Conservation (phyloP, 1,284 basidiomycete genomes). For the Cryptococcus deneoformans region DNA sequence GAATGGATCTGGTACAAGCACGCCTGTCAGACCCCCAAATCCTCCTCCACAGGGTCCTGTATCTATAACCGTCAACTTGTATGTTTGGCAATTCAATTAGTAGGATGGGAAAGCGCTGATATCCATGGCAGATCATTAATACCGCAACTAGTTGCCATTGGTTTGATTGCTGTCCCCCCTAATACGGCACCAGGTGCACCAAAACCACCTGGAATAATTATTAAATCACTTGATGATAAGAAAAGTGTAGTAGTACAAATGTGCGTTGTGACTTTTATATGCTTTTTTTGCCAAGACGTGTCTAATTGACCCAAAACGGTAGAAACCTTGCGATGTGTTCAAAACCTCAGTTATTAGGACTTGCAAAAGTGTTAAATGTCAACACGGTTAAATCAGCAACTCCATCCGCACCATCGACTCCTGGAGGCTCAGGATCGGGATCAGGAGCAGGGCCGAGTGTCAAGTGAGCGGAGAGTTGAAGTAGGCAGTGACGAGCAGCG, state of each 20-base stretch:
- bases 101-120: not conserved
- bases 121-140: slow-evolving; percentile 8
- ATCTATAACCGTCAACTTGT: slow-evolving; percentile 15
- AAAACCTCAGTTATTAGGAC: slow-evolving; percentile 27
- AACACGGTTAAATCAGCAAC: slow-evolving; percentile 1
- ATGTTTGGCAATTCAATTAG: not conserved
- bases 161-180: slow-evolving; percentile 19
- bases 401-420: not conserved
- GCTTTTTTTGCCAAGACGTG: not conserved
- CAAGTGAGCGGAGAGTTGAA: not conserved
- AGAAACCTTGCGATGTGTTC: slow-evolving; percentile 22
- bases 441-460: not conserved
- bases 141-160: slow-evolving; percentile 18
- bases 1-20: not conserved
- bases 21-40: not conserved
- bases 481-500: not conserved
- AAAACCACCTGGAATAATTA: slow-evolving; percentile 22
- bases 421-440: not conserved
- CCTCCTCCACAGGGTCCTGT: slow-evolving; percentile 13
- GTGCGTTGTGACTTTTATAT: slow-evolving; percentile 16
- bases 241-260: slow-evolving; percentile 32
- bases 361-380: slow-evolving; percentile 36
- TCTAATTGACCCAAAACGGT: not conserved
- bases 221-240: slow-evolving; percentile 33
- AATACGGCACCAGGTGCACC: slow-evolving; percentile 20